Percentiles rank a stretch among this genome's conserved stretches.
Conservation (phyloP, 192 early-diverging fungal genomes). For the Podila epicladia region DNA sequence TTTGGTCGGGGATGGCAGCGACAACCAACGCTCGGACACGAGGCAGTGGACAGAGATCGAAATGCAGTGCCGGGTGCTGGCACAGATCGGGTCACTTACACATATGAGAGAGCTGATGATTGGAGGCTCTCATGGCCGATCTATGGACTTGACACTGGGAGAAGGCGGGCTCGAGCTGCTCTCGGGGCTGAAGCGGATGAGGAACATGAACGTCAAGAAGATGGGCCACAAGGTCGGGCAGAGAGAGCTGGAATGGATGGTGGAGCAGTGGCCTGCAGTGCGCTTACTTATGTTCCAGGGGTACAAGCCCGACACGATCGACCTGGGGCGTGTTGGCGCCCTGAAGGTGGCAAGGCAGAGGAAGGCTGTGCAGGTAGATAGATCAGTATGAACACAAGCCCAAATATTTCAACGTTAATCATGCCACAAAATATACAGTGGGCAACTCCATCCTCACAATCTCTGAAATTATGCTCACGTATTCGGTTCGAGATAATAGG, state of each 20-base stretch:
- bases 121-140: neutral
- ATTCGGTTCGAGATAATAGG: too few relatives aligned
- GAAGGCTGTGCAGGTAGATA: too few relatives aligned
- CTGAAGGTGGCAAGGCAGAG: neutral
- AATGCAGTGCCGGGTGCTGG: neutral
- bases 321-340: neutral
- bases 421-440: too few relatives aligned
- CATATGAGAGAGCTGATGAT: neutral
- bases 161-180: neutral
- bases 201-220: neutral
- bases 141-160: neutral
- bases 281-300: neutral
- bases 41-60: neutral
- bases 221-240: constrained; percentile 4
- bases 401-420: too few relatives aligned
- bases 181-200: neutral
- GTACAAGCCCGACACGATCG: neutral
- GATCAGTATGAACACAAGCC: too few relatives aligned
- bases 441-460: too few relatives aligned
- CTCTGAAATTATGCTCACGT: too few relatives aligned
- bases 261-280: neutral
- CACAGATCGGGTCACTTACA: neutral
- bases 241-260: neutral
- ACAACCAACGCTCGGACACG: neutral
- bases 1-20: neutral